These are phyloP conservation scores for Plasmodium knowlesi DNA, from an alignment of 169 alveolate species.

Conservation along the genomic window DNA sequence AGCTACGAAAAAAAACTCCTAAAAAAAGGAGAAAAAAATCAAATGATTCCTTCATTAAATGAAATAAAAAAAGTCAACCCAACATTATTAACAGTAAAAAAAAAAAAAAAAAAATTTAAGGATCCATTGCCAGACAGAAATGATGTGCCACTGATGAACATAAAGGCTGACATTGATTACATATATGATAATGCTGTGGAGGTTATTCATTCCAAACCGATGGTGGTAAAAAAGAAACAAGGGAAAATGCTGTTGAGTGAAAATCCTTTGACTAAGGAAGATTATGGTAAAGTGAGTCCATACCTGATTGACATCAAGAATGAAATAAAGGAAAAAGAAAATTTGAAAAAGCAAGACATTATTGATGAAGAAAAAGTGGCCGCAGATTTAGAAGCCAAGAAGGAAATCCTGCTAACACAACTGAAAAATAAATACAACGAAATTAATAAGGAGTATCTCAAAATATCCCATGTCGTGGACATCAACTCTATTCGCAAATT, in stretches of 20 bases:
- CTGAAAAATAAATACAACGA: slow-evolving; percentile 73
- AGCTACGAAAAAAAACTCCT: slow-evolving; percentile 50
- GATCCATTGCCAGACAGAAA: slow-evolving; percentile 68
- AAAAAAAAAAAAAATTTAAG: slow-evolving; percentile 67
- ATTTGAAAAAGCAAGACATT: slow-evolving; percentile 68
- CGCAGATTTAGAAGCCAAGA: slow-evolving; percentile 51
- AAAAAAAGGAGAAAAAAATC: slow-evolving; percentile 76
- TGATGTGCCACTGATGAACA: slow-evolving; percentile 69
- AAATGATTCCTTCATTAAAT: slow-evolving; percentile 36
- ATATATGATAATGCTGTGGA: slow-evolving; percentile 75
- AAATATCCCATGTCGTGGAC: slow-evolving; percentile 75
- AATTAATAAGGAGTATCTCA: slow-evolving; percentile 66
- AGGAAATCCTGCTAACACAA: slow-evolving; percentile 12
- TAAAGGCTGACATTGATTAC: slow-evolving; percentile 66
- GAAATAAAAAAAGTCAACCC: slow-evolving; percentile 72
- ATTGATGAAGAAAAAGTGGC: slow-evolving; percentile 73
- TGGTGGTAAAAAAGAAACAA: slow-evolving; percentile 26
- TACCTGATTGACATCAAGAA: slow-evolving; percentile 55
- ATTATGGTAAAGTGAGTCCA: slow-evolving; percentile 72
- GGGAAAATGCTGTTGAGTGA: slow-evolving; percentile 57
- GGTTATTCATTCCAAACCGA: slow-evolving; percentile 50
- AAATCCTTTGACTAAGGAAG: slow-evolving; percentile 59
- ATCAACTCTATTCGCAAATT: slow-evolving; percentile 69
- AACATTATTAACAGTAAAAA: slow-evolving; percentile 36
- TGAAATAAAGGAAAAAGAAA: slow-evolving; percentile 71